Base-by-base conservation (phyloP, 2,329 filamentous ascomycete genomes). In the Neospermospora avenae region DNA sequence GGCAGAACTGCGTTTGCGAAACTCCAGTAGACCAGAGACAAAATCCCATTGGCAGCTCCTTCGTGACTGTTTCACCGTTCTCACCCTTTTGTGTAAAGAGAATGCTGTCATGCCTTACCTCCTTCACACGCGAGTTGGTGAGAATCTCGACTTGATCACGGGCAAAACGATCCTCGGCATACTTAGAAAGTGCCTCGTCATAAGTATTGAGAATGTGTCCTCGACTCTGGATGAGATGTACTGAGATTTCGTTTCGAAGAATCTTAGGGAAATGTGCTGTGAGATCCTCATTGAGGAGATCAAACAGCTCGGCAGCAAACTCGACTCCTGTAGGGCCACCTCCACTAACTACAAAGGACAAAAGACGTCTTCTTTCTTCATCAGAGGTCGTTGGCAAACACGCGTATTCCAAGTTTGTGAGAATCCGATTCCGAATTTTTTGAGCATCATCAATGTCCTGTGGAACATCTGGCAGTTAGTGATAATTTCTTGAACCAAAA, bases 11-110 rank as follows among this genome's bases (percentile, higher is more conserved):
- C 4, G 91, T 90, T 72, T 96, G 95, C 0, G 93, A 81, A 44
- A 99, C 93, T 63, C 95, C 95, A 0, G 95, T 99, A 0, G 95
- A 98, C 95, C 95, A 99, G 14, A 99, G 81, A 69, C 95, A 98
- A 78, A 99, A 96, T 28, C 92, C 95, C 80, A 91, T 93, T 0
- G 95, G 93, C 0, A 99, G 84, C 70, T 99, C 95, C 74, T 99
- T 99, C 24, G 86, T 89, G n/a, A 96, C 69, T 0, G 87, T 75
- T 31, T 85, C 84, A 45, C 91, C 92, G 57, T 91, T 79, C 3
- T 89, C 84, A 52, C 81, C 80, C 71, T 90, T 88, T 74, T 99
- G 93, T 0, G 88, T 89, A 77, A 96, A 99, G 24, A 96, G 76
- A 62, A 99, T 96, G 70, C 85, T 89, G 74, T 98, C 91, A 0